Evolutionary conservation across 345 rosid species (phyloP), one percentile per base, ranked within the genome.

Genomic region (Salix brachista): DNA sequence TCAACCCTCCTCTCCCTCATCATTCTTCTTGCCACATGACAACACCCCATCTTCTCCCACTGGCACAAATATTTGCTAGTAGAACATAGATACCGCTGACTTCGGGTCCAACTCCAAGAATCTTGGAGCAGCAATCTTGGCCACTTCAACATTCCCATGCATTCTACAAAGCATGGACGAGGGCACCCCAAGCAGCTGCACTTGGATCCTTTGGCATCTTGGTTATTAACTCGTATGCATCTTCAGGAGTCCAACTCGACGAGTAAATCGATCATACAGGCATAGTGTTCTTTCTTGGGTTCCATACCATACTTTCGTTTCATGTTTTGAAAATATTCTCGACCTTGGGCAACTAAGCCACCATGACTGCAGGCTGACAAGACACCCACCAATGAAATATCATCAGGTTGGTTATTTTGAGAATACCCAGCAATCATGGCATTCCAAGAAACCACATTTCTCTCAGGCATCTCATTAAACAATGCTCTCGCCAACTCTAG

Each of bases 401-500:
- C 78, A 58, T 86, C 83, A 1, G 88, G 88, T 72, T 61, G 80
- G 76, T 67, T 75, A 1, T 81, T 81, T 66, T 86, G 88, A 26
- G 88, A 83, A 69, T 83, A 83, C 10, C 86, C 86, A 1, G 88
- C 85, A 32, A 86, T 83, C 88, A 86, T 83, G 6, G 88, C 82
- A 75, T 77, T 83, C 88, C 86, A 86, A 66, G 86, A 81, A 69
- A 86, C 86, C 42, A 72, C 73, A 21, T 83, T 85, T 74, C 82
- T 85, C 75, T 73, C 80, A 9, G 86, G 88, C 86, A 86, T 83
- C 61, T 77, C 81, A 73, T 83, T 64, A 14, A 86, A 86, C 78
- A 86, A 42, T 50, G 62, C 61, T 67, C 86, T 79, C 0, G 86
- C 88, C 5, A 67, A 6, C 37, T 80, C 82, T 18, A 81, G 61